Conservation (phyloP, 116 monocot genomes). For the Papilionanthe hybrid region DNA sequence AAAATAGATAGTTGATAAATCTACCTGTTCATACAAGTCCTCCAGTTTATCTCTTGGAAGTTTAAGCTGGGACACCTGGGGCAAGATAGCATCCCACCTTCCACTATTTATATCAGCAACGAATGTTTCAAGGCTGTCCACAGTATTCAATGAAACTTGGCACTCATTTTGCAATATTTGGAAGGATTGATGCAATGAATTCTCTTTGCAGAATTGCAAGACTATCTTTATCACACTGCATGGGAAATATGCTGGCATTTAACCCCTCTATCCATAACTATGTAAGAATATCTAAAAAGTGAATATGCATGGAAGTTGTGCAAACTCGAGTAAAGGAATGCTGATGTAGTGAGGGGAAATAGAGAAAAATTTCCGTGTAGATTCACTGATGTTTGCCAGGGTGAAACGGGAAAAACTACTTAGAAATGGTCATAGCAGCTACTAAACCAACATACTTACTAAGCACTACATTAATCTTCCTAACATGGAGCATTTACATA, state of each 20-base stretch:
- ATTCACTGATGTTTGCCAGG: background rate
- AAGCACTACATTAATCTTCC: background rate
- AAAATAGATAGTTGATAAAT: background rate
- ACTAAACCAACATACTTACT: background rate
- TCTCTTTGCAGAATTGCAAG: constrained; percentile 97
- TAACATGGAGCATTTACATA: too few species aligned
- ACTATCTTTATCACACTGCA: constrained; percentile 96
- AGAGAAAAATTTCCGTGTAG: background rate
- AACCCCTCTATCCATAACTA: background rate
- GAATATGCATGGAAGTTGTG: background rate
- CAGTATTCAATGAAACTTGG: constrained; percentile 93
- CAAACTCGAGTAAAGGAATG: background rate
- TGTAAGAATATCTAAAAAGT: background rate
- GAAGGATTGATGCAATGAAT: constrained; percentile 89
- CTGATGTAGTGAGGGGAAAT: background rate
- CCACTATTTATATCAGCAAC: constrained; percentile 80
- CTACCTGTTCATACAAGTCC: constrained; percentile 91
- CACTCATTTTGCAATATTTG: constrained; percentile 88
- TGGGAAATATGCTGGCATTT: background rate
- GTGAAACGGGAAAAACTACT: background rate
- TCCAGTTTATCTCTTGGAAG: constrained; percentile 89
- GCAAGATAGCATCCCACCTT: constrained; percentile 87
- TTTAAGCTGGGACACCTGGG: constrained; percentile 90
- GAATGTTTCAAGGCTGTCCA: constrained; percentile 91
- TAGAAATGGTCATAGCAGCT: background rate